A percentile compares a stretch with the other conserved stretches of the same genome.
Conservation (phyloP, 345 rosid species). For the Noccaea bulbosa region DNA sequence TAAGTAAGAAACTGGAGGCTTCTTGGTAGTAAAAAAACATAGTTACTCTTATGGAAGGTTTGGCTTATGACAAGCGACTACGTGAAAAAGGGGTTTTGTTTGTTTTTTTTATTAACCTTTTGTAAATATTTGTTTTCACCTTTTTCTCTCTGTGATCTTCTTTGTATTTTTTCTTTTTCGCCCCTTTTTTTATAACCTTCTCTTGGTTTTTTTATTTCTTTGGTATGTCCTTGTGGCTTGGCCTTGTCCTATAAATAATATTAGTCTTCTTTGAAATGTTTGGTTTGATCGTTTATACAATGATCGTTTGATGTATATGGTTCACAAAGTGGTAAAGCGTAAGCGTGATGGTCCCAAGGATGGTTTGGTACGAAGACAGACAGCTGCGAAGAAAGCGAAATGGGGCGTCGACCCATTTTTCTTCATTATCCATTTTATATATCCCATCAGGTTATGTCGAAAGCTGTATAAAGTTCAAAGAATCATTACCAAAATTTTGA, state of each 20-base stretch:
- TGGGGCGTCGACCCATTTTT: slow-evolving; percentile 24
- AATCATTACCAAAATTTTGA: slow-evolving; percentile 35
- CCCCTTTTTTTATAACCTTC: slow-evolving; percentile 24
- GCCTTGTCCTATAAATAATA: slow-evolving; percentile 48
- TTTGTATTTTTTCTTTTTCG: slow-evolving; percentile 7
- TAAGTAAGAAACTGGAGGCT: slow-evolving; percentile 21
- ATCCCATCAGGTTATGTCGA: slow-evolving; percentile 28
- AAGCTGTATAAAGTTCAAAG: slow-evolving; percentile 23
- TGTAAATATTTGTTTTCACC: slow-evolving; percentile 30
- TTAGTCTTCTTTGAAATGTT: slow-evolving; percentile 20
- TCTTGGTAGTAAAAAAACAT: slow-evolving; percentile 28
- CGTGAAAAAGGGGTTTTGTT: slow-evolving; percentile 39
- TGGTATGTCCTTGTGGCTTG: slow-evolving; percentile 42
- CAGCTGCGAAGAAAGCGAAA: slow-evolving; percentile 36
- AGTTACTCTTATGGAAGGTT: slow-evolving; percentile 44
- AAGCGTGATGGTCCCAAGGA: slow-evolving; percentile 38
- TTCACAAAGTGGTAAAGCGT: slow-evolving; percentile 25
- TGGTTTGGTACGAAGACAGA: slow-evolving; percentile 24
- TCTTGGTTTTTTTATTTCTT: slow-evolving; percentile 27
- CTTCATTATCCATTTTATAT: slow-evolving; percentile 29
- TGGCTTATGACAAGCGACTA: slow-evolving; percentile 43
- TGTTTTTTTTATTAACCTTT: slow-evolving; percentile 15
- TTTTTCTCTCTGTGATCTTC: slow-evolving; percentile 14
- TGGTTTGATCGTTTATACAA: neutral
- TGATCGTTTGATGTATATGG: too few relatives aligned